Evolutionary conservation across 2,329 filamentous ascomycete genomes (phyloP).

Genomic region (Talaromyces rugulosus): DNA sequence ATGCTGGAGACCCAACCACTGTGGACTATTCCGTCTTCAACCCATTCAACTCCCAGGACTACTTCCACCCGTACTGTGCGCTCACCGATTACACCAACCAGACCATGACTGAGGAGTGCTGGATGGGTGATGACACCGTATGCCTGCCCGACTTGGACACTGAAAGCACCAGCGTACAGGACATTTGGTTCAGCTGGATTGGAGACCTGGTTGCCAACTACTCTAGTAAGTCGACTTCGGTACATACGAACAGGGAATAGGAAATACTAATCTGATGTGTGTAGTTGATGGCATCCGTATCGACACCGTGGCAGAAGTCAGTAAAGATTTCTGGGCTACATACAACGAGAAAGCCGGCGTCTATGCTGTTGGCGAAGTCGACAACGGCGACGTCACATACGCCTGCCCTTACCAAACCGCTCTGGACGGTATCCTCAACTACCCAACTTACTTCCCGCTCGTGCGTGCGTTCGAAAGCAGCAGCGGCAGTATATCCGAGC

Average conservation of each 20-base stretch:
- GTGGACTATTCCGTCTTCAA: conserved; percentile 53
- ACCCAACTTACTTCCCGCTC: conserved; percentile 38
- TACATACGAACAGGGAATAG: neutral
- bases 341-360: conserved; percentile 41
- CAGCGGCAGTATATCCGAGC: conserved; percentile 30
- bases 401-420: conserved; percentile 44
- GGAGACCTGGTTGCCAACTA: conserved; percentile 55
- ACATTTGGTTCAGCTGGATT: conserved; percentile 58
- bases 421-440: conserved; percentile 47
- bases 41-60: conserved; percentile 53
- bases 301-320: conserved; percentile 49
- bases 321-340: conserved; percentile 41
- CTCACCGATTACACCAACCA: conserved; percentile 52
- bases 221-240: conserved; percentile 47
- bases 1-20: conserved; percentile 41
- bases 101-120: conserved; percentile 45
- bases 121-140: conserved; percentile 52
- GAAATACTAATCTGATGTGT: neutral
- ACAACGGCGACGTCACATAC: conserved; percentile 36
- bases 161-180: conserved; percentile 45
- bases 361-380: conserved; percentile 48
- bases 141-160: conserved; percentile 62
- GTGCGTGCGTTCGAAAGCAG: conserved; percentile 31
- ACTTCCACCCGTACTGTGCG: conserved; percentile 59
- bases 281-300: conserved; percentile 49